Percentiles rank a stretch among this genome's conserved stretches.
phyloP scores from a whole-genome alignment of 2,329 filamentous ascomycete genomes.

The Pseudogymnoascus sp. region DNA sequence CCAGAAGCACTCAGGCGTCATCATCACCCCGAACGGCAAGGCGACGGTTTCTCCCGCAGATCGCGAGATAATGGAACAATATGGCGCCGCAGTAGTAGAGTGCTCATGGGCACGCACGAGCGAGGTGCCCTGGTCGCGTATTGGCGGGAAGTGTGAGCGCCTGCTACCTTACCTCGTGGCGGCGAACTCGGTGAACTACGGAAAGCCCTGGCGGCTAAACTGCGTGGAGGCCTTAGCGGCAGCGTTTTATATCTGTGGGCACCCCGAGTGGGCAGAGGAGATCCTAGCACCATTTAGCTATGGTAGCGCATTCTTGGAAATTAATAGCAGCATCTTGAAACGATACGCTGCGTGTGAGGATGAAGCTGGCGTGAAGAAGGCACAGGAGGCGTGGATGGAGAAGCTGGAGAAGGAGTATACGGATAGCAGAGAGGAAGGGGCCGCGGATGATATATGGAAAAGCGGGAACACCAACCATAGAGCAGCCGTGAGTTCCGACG shows the following conservation, averaged over 20 bases:
- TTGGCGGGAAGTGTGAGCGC: constrained; percentile 88
- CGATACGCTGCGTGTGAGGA: constrained; percentile 78
- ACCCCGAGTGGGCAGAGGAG: constrained; percentile 81
- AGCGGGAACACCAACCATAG: constrained; percentile 78
- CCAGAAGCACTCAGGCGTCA: constrained; percentile 84
- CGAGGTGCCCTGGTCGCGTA: constrained; percentile 84
- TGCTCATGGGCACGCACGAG: constrained; percentile 91
- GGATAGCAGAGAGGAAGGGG: constrained; percentile 60
- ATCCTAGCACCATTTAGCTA: constrained; percentile 82
- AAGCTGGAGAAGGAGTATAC: constrained; percentile 85
- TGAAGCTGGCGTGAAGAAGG: constrained; percentile 74
- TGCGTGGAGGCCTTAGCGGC: constrained; percentile 93
- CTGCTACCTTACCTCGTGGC: constrained; percentile 91
- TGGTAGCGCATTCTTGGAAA: constrained; percentile 79
- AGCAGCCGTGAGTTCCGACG: constrained; percentile 45
- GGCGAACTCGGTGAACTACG: constrained; percentile 96
- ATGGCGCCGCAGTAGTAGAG: constrained; percentile 92
- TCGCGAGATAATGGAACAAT: constrained; percentile 70
- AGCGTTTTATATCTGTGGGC: constrained; percentile 87
- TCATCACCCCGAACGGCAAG: constrained; percentile 93
- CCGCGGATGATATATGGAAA: constrained; percentile 76
- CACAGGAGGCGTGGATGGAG: constrained; percentile 80
- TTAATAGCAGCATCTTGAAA: constrained; percentile 76
- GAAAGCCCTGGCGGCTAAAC: constrained; percentile 88
- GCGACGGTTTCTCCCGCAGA: constrained; percentile 78